A percentile compares a stretch with the other conserved stretches of the same genome.
Evolutionary conservation across 2,329 filamentous ascomycete genomes (phyloP).

Genomic region (Botrytis squamosa): DNA sequence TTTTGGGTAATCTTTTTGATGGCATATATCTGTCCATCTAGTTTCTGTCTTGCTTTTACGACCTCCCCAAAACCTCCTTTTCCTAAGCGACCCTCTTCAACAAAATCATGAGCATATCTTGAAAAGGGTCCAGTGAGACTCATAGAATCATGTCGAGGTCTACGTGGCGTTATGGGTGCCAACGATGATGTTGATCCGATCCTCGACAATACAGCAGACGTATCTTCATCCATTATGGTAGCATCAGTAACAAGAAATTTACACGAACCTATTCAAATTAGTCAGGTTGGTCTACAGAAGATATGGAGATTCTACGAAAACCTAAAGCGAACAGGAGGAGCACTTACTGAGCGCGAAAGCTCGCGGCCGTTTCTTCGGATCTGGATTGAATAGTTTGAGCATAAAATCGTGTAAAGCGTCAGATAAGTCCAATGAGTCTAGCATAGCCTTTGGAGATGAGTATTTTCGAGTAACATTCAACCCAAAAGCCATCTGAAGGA

Average conservation of each 20-base stretch:
- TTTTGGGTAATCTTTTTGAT: slow-evolving; percentile 94
- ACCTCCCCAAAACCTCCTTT: slow-evolving; percentile 97
- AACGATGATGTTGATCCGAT: slow-evolving; percentile 44
- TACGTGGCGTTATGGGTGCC: slow-evolving; percentile 46
- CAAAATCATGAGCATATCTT: slow-evolving; percentile 84
- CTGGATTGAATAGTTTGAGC: slow-evolving; percentile 77
- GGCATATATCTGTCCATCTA: slow-evolving; percentile 90
- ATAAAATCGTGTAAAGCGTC: slow-evolving; percentile 76
- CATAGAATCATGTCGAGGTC: slow-evolving; percentile 62
- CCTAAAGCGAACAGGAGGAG: not conserved
- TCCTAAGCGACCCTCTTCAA: slow-evolving; percentile 83
- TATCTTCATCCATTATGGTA: slow-evolving; percentile 48
- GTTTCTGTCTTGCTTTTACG: slow-evolving; percentile 89
- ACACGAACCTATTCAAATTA: slow-evolving; percentile 45
- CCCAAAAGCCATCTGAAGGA: slow-evolving; percentile 93
- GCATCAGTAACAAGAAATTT: slow-evolving; percentile 67
- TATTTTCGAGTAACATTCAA: slow-evolving; percentile 73
- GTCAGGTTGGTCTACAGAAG: not conserved
- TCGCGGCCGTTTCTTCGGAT: slow-evolving; percentile 79
- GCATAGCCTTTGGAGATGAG: slow-evolving; percentile 72
- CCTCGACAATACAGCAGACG: slow-evolving; percentile 43
- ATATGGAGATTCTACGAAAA: not conserved
- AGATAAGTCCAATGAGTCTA: slow-evolving; percentile 70
- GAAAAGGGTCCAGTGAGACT: slow-evolving; percentile 49
- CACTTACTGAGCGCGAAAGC: slow-evolving; percentile 64